Conservation (phyloP, 2,329 filamentous ascomycete species). For the Spiromastix sp. region DNA sequence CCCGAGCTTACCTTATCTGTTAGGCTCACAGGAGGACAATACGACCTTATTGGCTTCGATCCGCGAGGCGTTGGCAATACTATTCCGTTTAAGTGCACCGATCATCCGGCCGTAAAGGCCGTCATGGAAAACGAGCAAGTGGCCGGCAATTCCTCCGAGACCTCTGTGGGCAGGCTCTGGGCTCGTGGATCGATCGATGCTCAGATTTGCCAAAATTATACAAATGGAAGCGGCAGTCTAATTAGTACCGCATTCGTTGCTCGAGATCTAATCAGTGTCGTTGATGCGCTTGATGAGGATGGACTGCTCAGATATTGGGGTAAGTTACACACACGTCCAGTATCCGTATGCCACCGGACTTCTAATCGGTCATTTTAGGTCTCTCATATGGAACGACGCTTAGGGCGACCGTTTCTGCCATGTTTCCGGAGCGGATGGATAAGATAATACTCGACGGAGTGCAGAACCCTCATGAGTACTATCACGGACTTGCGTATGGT, state of each 20-base stretch:
- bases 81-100: slow-evolving; percentile 11
- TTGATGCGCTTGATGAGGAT: slow-evolving; percentile 34
- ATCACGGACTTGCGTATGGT: slow-evolving; percentile 8
- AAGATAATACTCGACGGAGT: slow-evolving; percentile 31
- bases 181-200: slow-evolving; percentile 6
- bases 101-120: not conserved
- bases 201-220: slow-evolving; percentile 4
- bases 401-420: slow-evolving; percentile 23
- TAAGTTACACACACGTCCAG: too few species aligned
- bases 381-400: slow-evolving; percentile 18
- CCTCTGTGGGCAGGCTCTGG: slow-evolving; percentile 17
- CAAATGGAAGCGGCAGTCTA: slow-evolving; percentile 22
- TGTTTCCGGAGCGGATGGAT: slow-evolving; percentile 32
- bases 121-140: not conserved
- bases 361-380: not conserved
- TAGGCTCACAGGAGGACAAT: slow-evolving; percentile 10
- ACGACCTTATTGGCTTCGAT: slow-evolving; percentile 12
- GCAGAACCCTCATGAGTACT: slow-evolving; percentile 13
- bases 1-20: not conserved
- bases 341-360: too few species aligned
- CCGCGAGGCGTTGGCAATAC: slow-evolving; percentile 12
- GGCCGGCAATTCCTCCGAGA: slow-evolving; percentile 15
- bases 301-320: slow-evolving; percentile 24
- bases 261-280: slow-evolving; percentile 36
- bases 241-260: slow-evolving; percentile 37